phyloP scores from a whole-genome alignment of 139 green algal species.

The Chlorella sp. region DNA sequence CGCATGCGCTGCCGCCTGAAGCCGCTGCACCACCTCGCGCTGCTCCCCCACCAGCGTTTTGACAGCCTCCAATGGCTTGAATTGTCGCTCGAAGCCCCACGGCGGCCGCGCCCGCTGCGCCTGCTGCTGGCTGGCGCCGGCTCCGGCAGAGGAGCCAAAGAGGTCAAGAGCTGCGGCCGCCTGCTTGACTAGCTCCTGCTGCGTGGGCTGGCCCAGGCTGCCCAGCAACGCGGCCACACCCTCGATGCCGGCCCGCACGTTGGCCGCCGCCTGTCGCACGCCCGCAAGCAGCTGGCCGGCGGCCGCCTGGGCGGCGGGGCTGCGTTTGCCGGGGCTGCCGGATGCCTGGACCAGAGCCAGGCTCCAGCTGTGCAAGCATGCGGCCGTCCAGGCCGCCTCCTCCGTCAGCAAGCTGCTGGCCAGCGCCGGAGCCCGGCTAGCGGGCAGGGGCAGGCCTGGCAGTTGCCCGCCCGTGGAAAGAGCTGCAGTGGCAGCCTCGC shows the following conservation, averaged over 20 bases:
- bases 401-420: background rate
- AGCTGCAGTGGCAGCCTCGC: background rate
- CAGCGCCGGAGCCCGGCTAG: too few species aligned
- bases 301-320: background rate
- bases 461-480: background rate
- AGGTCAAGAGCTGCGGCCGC: background rate
- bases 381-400: background rate
- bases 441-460: too few species aligned
- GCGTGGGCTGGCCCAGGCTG: background rate
- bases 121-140: background rate
- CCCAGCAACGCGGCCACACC: background rate
- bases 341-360: constrained; percentile 1
- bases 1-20: background rate
- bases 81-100: constrained; percentile 24
- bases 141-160: background rate
- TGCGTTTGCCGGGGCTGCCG: background rate
- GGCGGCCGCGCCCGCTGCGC: background rate
- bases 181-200: background rate
- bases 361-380: background rate
- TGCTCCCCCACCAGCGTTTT: constrained; percentile 10
- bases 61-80: background rate
- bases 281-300: background rate
- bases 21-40: constrained; percentile 2
- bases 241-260: background rate
- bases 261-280: background rate